phyloP scores from a whole-genome alignment of 441 rosid genomes.

The Iberis amara region DNA sequence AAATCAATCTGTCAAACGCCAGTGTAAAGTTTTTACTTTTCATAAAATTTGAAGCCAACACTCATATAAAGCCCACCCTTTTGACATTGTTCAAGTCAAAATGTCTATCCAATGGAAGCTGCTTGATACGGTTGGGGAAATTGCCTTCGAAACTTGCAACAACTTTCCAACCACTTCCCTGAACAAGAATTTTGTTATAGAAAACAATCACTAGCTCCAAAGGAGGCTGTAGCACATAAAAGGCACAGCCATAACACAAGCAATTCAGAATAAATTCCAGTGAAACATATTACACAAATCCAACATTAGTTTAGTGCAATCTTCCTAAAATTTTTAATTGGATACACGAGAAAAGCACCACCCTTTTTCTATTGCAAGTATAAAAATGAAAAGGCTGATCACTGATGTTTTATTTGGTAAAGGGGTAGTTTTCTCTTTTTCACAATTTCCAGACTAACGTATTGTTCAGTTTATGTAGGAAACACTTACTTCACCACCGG shows the following conservation, averaged over 20 bases:
- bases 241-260: slow-evolving; percentile 19
- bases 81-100: slow-evolving; percentile 83
- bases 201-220: slow-evolving; percentile 4
- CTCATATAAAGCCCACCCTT: slow-evolving; percentile 43
- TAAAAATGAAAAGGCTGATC: slow-evolving; percentile 3
- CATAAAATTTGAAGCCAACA: slow-evolving; percentile 21
- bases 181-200: slow-evolving; percentile 20
- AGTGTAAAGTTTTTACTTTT: slow-evolving; percentile 1
- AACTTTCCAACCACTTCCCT: slow-evolving; percentile 98
- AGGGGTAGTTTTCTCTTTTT: background rate
- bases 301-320: slow-evolving; percentile 1
- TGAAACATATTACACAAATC: background rate
- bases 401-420: slow-evolving; percentile 5
- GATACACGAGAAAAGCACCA: background rate
- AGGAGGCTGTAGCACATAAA: slow-evolving; percentile 13
- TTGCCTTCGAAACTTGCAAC: slow-evolving; percentile 96
- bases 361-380: slow-evolving; percentile 11
- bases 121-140: slow-evolving; percentile 85
- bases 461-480: slow-evolving; percentile 11
- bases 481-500: slow-evolving; percentile 65
- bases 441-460: slow-evolving; percentile 5
- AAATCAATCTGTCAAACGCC: slow-evolving; percentile 25
- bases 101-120: slow-evolving; percentile 93
- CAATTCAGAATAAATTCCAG: slow-evolving; percentile 5
- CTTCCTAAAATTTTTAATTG: background rate